A percentile compares a stretch with the other conserved stretches of the same genome.
These are phyloP conservation scores for Penicillium cataractarum DNA, from an alignment of 495 filamentous ascomycete genomes.

Conservation along the genomic window DNA sequence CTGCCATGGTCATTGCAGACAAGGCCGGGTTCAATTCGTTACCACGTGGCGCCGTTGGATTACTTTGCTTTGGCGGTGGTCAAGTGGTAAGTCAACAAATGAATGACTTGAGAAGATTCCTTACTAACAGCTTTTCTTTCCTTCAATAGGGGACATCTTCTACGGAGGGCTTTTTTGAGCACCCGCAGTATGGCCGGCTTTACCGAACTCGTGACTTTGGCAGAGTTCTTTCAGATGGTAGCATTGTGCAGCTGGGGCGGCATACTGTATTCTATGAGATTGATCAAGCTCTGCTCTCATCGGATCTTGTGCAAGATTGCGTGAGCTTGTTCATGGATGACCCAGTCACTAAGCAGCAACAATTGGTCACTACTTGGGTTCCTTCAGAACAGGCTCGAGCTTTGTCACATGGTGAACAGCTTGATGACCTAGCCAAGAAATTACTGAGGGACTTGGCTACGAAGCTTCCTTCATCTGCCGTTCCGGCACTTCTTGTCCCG, in stretches of 20 bases:
- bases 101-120: neutral
- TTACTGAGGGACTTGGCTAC: conserved; percentile 28
- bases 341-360: conserved; percentile 32
- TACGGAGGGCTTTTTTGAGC: conserved; percentile 62
- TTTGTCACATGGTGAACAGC: conserved; percentile 5
- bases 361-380: conserved; percentile 64
- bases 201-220: conserved; percentile 76
- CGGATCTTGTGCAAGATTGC: conserved; percentile 51
- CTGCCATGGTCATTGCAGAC: conserved; percentile 63
- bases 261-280: conserved; percentile 71
- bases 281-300: conserved; percentile 53
- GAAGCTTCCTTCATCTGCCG: conserved; percentile 65
- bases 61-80: conserved; percentile 82
- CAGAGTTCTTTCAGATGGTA: conserved; percentile 69
- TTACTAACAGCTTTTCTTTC: neutral
- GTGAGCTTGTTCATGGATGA: conserved; percentile 52
- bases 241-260: conserved; percentile 64
- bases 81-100: conserved; percentile 57
- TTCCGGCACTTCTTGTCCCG: conserved; percentile 69
- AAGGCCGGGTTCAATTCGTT: conserved; percentile 45
- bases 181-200: conserved; percentile 65
- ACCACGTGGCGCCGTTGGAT: conserved; percentile 70
- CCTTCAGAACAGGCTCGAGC: conserved; percentile 25
- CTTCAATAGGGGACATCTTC: neutral
- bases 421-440: conserved; percentile 40